These are phyloP conservation scores for Cydonia oblonga DNA, from an alignment of 331 rosid species.

Conservation along the genomic window DNA sequence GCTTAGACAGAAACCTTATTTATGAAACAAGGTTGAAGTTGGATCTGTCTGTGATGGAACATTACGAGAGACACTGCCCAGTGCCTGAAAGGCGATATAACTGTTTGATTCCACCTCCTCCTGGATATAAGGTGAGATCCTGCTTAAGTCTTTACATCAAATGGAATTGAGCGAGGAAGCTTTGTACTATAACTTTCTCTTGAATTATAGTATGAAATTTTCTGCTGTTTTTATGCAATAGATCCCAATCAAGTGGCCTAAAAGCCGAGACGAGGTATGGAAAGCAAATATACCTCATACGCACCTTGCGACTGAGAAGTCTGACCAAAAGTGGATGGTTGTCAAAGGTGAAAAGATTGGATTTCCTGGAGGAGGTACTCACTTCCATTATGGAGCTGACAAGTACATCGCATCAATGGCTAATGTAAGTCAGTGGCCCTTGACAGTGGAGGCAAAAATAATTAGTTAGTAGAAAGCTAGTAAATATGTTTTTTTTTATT, in stretches of 20 bases:
- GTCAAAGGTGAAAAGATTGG: slow-evolving; percentile 66
- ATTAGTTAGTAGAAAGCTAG: background rate
- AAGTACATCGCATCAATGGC: slow-evolving; percentile 58
- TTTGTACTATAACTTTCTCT: background rate
- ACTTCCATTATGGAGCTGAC: slow-evolving; percentile 67
- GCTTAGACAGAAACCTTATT: slow-evolving; percentile 57
- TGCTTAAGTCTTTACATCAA: background rate
- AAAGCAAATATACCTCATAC: slow-evolving; percentile 68
- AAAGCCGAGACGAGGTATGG: slow-evolving; percentile 71
- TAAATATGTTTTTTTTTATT: slow-evolving; percentile 8
- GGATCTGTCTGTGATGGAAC: slow-evolving; percentile 58
- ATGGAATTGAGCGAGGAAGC: background rate
- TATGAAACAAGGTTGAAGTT: slow-evolving; percentile 60
- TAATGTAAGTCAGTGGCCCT: slow-evolving; percentile 36
- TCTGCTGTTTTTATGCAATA: slow-evolving; percentile 19
- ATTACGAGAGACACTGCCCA: slow-evolving; percentile 68
- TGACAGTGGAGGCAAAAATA: background rate
- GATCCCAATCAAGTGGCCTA: slow-evolving; percentile 66
- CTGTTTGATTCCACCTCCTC: slow-evolving; percentile 63
- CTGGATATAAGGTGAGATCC: slow-evolving; percentile 54
- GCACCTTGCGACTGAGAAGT: slow-evolving; percentile 68
- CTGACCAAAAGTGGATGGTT: slow-evolving; percentile 68
- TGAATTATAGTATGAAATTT: background rate
- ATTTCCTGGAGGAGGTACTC: slow-evolving; percentile 77
- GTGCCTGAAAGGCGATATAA: slow-evolving; percentile 52